Percentiles rank a stretch among this genome's conserved stretches.
Evolutionary conservation across 495 filamentous ascomycete genomes (phyloP).

Genomic region (Hypoxylon subgilvum): DNA sequence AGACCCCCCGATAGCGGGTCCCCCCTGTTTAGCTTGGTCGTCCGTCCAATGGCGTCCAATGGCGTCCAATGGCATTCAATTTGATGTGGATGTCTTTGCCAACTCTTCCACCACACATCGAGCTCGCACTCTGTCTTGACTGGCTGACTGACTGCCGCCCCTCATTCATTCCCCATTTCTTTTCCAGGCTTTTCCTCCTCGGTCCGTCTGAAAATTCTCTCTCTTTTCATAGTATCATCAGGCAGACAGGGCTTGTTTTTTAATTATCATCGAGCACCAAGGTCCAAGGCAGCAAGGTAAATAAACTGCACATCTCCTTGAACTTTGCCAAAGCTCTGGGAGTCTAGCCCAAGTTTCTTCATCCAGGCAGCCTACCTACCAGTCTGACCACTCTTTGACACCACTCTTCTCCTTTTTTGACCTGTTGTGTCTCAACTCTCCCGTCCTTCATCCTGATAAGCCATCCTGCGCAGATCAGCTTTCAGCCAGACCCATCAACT

Average conservation of each 20-base stretch:
- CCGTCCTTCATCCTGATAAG: constrained; percentile 36
- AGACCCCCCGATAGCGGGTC: constrained; percentile 27
- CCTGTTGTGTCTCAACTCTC: constrained; percentile 16
- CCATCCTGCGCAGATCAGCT: constrained; percentile 30
- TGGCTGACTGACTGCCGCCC: constrained; percentile 26
- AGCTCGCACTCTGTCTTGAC: neutral
- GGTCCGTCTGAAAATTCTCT: constrained; percentile 14
- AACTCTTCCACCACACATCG: too few relatives aligned
- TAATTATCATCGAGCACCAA: constrained; percentile 36
- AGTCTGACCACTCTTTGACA: constrained; percentile 21
- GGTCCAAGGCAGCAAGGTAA: too few relatives aligned
- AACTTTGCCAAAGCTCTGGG: too few relatives aligned
- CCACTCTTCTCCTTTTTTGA: constrained; percentile 8
- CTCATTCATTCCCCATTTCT: constrained; percentile 31
- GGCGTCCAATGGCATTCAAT: too few relatives aligned
- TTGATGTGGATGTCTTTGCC: too few relatives aligned
- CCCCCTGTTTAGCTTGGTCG: constrained; percentile 20
- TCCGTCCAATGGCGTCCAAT: too few relatives aligned
- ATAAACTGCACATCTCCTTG: constrained; percentile 25
- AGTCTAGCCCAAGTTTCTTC: constrained; percentile 17
- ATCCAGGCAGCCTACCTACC: neutral
- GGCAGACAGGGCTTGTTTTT: constrained; percentile 30
- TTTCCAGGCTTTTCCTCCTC: constrained; percentile 29
- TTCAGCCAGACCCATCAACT: constrained; percentile 18
- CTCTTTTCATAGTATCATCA: constrained; percentile 7